A percentile compares a stretch with the other conserved stretches of the same genome.
These are phyloP conservation scores for Quercus gilva DNA, from an alignment of 306 rosid genomes.

Conservation along the genomic window DNA sequence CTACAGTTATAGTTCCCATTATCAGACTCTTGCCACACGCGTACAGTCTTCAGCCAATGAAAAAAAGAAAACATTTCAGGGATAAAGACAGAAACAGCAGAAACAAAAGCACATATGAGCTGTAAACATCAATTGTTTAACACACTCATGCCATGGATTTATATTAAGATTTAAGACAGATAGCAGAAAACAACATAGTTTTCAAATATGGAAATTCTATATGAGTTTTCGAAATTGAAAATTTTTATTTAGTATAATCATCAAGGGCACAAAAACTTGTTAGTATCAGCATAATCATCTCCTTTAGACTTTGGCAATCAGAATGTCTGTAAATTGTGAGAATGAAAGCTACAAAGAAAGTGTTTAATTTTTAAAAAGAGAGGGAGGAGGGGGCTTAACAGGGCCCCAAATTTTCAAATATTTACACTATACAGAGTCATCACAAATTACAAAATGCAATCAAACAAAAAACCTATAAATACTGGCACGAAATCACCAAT, in stretches of 20 bases:
- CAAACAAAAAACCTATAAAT: not conserved
- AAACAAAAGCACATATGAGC: not conserved
- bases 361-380: not conserved
- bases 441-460: not conserved
- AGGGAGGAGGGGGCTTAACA: not conserved
- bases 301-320: not conserved
- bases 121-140: not conserved
- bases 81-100: not conserved
- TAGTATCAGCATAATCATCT: not conserved
- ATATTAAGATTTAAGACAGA: not conserved
- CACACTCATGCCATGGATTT: not conserved
- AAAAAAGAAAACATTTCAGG: not conserved
- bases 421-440: not conserved
- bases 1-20: constrained; percentile 76
- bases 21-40: constrained; percentile 84
- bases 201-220: not conserved
- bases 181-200: not conserved
- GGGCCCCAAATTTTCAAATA: not conserved
- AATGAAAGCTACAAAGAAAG: not conserved
- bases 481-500: not conserved
- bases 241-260: not conserved
- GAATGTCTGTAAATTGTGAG: not conserved
- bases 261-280: not conserved
- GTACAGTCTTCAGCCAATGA: constrained; percentile 70
- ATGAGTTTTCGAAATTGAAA: not conserved